Base-by-base conservation (phyloP, 768 basidiomycete species). In the Aureoboletus auriporus region DNA sequence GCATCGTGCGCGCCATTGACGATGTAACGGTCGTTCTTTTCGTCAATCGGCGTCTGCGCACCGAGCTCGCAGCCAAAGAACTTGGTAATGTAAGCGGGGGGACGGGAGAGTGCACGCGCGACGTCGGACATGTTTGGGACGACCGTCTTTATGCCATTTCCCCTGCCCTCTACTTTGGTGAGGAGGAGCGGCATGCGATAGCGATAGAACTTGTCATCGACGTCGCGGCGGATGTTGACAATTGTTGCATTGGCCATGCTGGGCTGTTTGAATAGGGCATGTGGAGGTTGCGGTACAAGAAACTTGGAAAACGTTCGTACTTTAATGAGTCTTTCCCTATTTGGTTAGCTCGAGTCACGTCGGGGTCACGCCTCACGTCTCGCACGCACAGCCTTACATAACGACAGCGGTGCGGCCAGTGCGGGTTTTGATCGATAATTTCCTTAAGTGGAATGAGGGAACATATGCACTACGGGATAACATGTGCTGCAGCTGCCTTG, bases 91-190 rank as follows among this genome's bases (percentile, higher is more conserved):
- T 98, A 96, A 37, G 93, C 82, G 26, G 96, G 89, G 50, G 95
- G 95, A 50, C 96, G 87, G 62, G 86, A 90, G 56, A 99, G 82
- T 38, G 96, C 93, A 54, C 92, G 86, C 40, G 95, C 92, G 56
- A 99, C 87, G 69, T 98, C 96, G 51, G 91, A 82, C 93, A 99
- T 97, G 73, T 99, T 99, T 16, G 94, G 94, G 46, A 97, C 73
- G 64, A 99, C 94, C 39, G 96, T 99, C 76, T 99, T 99, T 73
- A 99, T 98, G 61, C 96, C 96, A 67, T 99, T 99, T 51, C 96
- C 96, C 70, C 93, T 94, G 61, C 96, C 96, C 73, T 99, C 96
- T 30, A 98, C 93, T 76, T 98, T 98, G 54, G 89, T 95, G 55
- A 82, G 78, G 53, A 99, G 81, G 50, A 93, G 66, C 47, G 96